Evolutionary conservation across 2,329 filamentous ascomycete species (phyloP).

Genomic region (Fonsecaea erecta): DNA sequence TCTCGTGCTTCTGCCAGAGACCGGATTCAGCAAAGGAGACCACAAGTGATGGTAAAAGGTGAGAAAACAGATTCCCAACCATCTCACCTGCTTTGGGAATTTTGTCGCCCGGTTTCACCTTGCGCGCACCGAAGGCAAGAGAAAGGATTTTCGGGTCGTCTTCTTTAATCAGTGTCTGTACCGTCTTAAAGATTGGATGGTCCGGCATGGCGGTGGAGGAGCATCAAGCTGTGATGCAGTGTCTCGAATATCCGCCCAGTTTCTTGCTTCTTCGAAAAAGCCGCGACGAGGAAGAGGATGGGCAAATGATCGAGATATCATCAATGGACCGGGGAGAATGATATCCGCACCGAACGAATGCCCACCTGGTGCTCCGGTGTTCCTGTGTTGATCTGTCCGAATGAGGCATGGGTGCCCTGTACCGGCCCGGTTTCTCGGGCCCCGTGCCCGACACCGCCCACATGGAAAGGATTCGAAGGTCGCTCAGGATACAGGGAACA

Average conservation of each 20-base stretch:
- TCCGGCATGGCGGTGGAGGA: slow-evolving; percentile 9
- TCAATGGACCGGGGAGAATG: not conserved
- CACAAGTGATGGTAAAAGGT: not conserved
- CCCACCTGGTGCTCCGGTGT: not conserved
- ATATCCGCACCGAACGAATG: not conserved
- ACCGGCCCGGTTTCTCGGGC: slow-evolving; percentile 10
- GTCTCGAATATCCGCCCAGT: not conserved
- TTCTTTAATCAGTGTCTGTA: slow-evolving; percentile 6
- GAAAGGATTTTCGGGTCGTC: slow-evolving; percentile 2
- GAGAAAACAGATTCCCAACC: not conserved
- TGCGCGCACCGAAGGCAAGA: not conserved
- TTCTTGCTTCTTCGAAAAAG: not conserved
- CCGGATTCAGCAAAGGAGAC: slow-evolving; percentile 5
- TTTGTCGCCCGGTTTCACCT: slow-evolving; percentile 13
- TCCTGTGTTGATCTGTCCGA: not conserved
- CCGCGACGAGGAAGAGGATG: not conserved
- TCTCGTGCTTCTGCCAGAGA: slow-evolving; percentile 3
- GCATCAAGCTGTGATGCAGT: not conserved
- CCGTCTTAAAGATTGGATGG: slow-evolving; percentile 7
- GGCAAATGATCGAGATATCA: not conserved
- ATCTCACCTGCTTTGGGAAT: slow-evolving; percentile 21
- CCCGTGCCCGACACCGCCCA: not conserved
- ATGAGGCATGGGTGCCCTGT: not conserved
- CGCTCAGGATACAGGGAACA: not conserved
- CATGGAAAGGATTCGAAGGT: not conserved